Conservation (phyloP, 2,329 filamentous ascomycete species). For the Claviceps sorghi region DNA sequence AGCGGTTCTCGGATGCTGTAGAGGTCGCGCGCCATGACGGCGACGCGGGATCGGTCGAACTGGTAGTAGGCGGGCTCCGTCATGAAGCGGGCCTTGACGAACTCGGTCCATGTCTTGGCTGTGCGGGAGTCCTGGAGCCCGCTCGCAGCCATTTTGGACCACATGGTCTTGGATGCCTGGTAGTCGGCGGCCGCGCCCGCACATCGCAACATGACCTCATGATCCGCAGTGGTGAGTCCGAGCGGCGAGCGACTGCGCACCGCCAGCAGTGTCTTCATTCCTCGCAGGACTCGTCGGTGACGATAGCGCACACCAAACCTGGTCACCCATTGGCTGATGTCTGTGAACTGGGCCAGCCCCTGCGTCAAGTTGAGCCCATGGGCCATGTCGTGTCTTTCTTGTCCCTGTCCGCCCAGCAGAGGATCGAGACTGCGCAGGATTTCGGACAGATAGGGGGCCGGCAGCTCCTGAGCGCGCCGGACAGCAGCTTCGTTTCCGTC, state of each 20-base stretch:
- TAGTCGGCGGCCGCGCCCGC: conserved; percentile 31
- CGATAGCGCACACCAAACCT: conserved; percentile 29
- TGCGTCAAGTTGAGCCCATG: conserved; percentile 23
- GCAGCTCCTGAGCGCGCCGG: conserved; percentile 25
- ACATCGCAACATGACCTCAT: conserved; percentile 28
- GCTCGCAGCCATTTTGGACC: conserved; percentile 16
- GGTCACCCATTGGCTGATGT: conserved; percentile 24
- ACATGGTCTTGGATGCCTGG: conserved; percentile 20
- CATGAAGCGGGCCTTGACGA: conserved; percentile 32
- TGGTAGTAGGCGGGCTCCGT: conserved; percentile 32
- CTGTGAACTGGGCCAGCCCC: conserved; percentile 26
- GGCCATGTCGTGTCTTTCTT: conserved; percentile 31
- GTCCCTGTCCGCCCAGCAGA: conserved; percentile 14
- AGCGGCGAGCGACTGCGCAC: conserved; percentile 16
- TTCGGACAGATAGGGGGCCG: conserved; percentile 45
- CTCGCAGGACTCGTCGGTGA: conserved; percentile 22
- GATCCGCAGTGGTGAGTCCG: conserved; percentile 25
- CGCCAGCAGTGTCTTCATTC: conserved; percentile 20
- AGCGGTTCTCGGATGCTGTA: conserved; percentile 12
- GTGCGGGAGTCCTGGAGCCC: conserved; percentile 17
- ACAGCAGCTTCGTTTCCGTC: conserved; percentile 13
- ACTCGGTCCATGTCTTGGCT: conserved; percentile 27
- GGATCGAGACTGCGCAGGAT: conserved; percentile 50
- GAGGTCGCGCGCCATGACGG: conserved; percentile 25
- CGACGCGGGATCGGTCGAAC: conserved; percentile 26